phyloP scores from a whole-genome alignment of 2,329 filamentous ascomycete genomes.

The Elsinoe ampelina region DNA sequence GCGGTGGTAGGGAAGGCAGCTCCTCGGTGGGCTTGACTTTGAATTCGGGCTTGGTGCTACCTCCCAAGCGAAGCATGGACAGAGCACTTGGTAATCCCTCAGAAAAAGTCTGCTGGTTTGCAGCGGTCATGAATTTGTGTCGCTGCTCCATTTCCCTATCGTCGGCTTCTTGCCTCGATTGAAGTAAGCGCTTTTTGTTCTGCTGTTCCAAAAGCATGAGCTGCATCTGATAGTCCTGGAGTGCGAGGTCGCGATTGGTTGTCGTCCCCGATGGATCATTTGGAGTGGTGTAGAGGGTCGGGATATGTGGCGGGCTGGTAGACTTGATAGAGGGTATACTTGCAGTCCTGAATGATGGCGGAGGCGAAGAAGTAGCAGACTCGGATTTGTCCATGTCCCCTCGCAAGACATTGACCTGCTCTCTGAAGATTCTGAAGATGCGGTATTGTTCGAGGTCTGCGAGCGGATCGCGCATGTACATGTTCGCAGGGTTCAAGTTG shows the following conservation, averaged over 20 bases:
- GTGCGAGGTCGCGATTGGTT: neutral
- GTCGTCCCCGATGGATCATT: conserved; percentile 10
- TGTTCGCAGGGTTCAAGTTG: conserved; percentile 22
- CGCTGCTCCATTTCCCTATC: neutral
- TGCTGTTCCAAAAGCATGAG: conserved; percentile 9
- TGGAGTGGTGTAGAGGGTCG: conserved; percentile 9
- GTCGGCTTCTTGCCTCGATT: neutral
- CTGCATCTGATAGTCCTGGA: conserved; percentile 8
- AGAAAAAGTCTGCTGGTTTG: neutral
- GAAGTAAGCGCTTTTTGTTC: conserved; percentile 4
- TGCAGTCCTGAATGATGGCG: neutral
- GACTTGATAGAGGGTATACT: neutral
- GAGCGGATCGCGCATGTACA: conserved; percentile 23
- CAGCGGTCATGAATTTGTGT: neutral
- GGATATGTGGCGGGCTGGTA: neutral
- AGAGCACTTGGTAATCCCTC: neutral
- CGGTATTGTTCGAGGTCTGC: conserved; percentile 42
- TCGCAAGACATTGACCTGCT: conserved; percentile 51
- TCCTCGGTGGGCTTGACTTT: neutral
- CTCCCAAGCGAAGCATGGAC: neutral
- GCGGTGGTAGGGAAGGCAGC: neutral
- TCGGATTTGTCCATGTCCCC: conserved; percentile 44
- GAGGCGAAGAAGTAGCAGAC: neutral
- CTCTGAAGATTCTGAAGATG: conserved; percentile 55
- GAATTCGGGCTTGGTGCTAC: neutral